A percentile compares a stretch with the other conserved stretches of the same genome.
Conservation (phyloP, 805 yeast species). For the Candida sithepensis region DNA sequence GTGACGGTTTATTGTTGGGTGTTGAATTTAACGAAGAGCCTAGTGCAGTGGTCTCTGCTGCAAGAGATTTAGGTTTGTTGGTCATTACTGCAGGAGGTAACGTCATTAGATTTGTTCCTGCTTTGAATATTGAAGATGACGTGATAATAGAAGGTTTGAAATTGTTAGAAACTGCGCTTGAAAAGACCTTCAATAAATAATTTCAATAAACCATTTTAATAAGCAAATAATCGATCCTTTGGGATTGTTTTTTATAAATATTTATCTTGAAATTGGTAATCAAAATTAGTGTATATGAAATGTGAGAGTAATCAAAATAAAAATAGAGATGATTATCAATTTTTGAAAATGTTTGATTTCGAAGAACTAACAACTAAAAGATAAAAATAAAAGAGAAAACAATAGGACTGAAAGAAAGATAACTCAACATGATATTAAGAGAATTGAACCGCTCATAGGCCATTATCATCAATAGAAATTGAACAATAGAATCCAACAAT, state of each 20-base stretch:
- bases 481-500: slow-evolving; percentile 78
- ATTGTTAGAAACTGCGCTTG: slow-evolving; percentile 58
- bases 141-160: slow-evolving; percentile 68
- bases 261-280: no score
- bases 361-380: no score
- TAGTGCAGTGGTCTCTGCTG: slow-evolving; percentile 54
- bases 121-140: slow-evolving; percentile 74
- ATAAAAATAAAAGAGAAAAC: not conserved
- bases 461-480: slow-evolving; percentile 33
- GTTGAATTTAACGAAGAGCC: slow-evolving; percentile 71
- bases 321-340: no score
- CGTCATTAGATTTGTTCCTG: slow-evolving; percentile 88
- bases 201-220: no score
- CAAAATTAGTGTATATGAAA: not conserved
- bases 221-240: no score
- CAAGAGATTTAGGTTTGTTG: slow-evolving; percentile 76
- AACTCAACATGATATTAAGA: not conserved
- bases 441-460: slow-evolving; percentile 5
- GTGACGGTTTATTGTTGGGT: slow-evolving; percentile 86
- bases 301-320: not conserved
- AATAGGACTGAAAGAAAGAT: not conserved
- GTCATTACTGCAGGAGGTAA: slow-evolving; percentile 91
- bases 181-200: slow-evolving; percentile 23
- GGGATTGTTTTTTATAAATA: not conserved
- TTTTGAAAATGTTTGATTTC: no score